Base-by-base conservation (phyloP, 2,329 filamentous ascomycete genomes). In the Aspergillus melleus region DNA sequence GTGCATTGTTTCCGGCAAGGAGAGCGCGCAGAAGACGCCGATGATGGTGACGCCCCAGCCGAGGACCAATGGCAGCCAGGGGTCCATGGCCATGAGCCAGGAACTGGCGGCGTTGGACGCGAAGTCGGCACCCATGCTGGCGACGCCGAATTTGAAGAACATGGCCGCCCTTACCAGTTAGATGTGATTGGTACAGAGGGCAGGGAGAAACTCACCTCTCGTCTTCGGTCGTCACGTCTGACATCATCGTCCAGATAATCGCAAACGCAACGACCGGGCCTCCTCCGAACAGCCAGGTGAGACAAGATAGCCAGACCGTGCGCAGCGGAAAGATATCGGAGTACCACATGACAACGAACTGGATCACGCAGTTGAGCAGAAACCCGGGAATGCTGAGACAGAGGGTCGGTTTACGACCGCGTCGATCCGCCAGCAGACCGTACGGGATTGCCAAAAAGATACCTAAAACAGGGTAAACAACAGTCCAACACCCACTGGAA, bases 191-290 rank as follows among this genome's bases (percentile, higher is more conserved):
- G 12, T 16, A 22, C 2, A 30, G n/a, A 36, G 2, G 51, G 32
- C 16, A 36, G 5, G 30, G 51, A 24, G 2, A 14, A 14, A 20
- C 54, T 30, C 66, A 73, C 76, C 80, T 74, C 67, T 79, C 76
- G 20, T 78, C 75, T 4, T 80, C 75, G 1, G 76, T 79, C 6
- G 77, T 78, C n/a, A 83, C 76, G 64, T 84, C 81, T 0, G 80
- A 74, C 63, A 83, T 74, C 78, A 83, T 82, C 8, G 81, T 83
- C 67, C 80, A 75, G 57, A 79, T 75, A 36, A 83, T 75, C 2
- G 81, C 79, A 61, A 77, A 73, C 2, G 78, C 74, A 4, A 83
- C 80, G 12, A 81, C 77, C 6, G 77, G 73, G 0, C 81, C 81
- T 42, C 81, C 81, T 2, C 80, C 80, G 26, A 83, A 70, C 30